Evolutionary conservation across 2,329 filamentous ascomycete species (phyloP), one percentile per base, ranked within the genome.

Genomic region (Exutisphaerella laricina): DNA sequence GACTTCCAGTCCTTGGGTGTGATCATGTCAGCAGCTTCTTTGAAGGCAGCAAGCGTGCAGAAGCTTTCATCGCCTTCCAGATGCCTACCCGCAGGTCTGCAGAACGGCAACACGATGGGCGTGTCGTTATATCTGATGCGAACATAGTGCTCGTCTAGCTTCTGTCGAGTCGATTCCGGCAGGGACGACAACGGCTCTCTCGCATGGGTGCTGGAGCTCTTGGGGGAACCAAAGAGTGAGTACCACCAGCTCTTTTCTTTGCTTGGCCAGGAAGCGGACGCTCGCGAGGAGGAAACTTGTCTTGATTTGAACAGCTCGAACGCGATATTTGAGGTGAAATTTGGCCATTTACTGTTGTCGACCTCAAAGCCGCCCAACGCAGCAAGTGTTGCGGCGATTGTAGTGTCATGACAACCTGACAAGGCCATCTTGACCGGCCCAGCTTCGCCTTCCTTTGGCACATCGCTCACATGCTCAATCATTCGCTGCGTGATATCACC

Each of bases 21-120:
- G 61, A 85, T 94, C 58, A 87, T 88, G 67, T 97, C 90, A 2
- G 92, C 88, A 42, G 96, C 86, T 39, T 79, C 72, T 66, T 97
- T 97, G 73, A 98, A 98, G 0, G 90, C 88, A 43, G 84, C 82
- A 57, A 98, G 66, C 0, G 90, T 97, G 67, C 92, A 98, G 59
- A 97, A 90, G 18, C 80, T 85, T 55, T 88, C 82, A 55, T 97
- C 85, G 1, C 88, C 88, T 1, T 86, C 78, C 2, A 95, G 73
- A 66, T 98, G 92, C 48, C 89, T 94, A 5, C 88, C 87, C 0
- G 73, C 66, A 7, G 74, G 67, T 53, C 76, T 80, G 65, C 92
- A 98, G 2, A 87, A 89, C 0, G 90, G 90, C 13, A 98, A 74
- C 10, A 75, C 79, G 59, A 97, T 79, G 3, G 88, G 78, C 40